Evolutionary conservation across 768 basidiomycete genomes (phyloP), one percentile per base, ranked within the genome.

Genomic region (Coprinopsis marcescibilis): DNA sequence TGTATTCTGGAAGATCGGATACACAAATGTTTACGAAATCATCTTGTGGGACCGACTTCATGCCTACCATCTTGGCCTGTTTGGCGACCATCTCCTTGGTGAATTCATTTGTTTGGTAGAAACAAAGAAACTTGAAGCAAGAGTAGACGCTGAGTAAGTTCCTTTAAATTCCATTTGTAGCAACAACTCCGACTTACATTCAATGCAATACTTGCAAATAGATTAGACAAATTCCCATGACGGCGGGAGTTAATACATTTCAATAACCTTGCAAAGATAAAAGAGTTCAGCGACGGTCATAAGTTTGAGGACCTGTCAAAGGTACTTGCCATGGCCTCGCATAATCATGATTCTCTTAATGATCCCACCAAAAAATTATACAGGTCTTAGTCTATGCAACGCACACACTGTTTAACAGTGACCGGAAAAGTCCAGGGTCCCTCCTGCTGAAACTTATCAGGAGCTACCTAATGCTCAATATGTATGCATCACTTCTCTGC

Each of bases 21-120:
- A 57, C 46, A 69, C 65, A 4, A 66, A 71, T 50, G 63, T 65
- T 8, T 51, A 67, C 42, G 15, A 27, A 5, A 62, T 67, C 23
- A 19, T 65, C 2, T 66, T 65, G 8, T 73, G 65, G 43, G 72
- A 76, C 52, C 55, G 54, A 2, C 57, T 75, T 12, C 73, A 75
- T 51, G 55, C 50, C 8, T 57, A 67, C 43, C 43, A 61, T 38
- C 41, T 38, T 20, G 73, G 71, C 3, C 24, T 70, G 2, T 61
- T 55, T 49, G 60, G 60, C 0, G 55, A 65, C 20, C 70, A 72
- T 44, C 23, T 72, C 0, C 63, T 57, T 19, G 24, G 14, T 4
- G 12, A 13, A 11, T 19, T 36, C 8, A 32, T n/a, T 32, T 8
- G 29, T 8, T n/a, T n/a, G 29, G 8, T 8, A 8, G 29, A 8